These are phyloP conservation scores for Entrophospora sp. DNA, from an alignment of 192 early-diverging fungal species.

Conservation along the genomic window DNA sequence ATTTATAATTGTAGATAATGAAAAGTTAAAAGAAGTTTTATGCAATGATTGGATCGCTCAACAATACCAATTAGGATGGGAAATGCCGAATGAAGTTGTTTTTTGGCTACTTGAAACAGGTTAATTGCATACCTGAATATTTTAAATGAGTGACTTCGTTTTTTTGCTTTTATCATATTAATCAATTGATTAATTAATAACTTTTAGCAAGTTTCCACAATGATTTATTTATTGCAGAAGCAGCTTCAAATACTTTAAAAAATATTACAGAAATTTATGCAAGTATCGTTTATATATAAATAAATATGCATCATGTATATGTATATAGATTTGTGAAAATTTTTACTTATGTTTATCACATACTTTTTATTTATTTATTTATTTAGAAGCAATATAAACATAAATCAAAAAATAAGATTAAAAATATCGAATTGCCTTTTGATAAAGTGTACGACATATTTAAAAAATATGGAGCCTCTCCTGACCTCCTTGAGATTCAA, in stretches of 20 bases:
- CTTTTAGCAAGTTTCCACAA: constrained; percentile 3
- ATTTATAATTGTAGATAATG: background rate
- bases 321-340: too few species aligned
- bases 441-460: background rate
- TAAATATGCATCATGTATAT: too few species aligned
- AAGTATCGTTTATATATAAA: background rate
- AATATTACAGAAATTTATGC: background rate
- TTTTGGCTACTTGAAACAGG: constrained; percentile 1
- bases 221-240: background rate
- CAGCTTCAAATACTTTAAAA: constrained; percentile 14
- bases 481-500: background rate
- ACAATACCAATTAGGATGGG: background rate
- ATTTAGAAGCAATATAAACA: background rate
- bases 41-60: constrained; percentile 5
- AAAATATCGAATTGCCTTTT: background rate
- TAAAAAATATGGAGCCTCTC: background rate
- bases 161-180: too few species aligned
- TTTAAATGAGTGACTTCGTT: background rate
- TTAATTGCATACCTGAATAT: background rate
- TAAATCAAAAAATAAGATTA: background rate
- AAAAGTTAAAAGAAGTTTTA: background rate
- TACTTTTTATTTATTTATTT: background rate
- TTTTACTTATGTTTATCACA: too few species aligned
- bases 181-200: too few species aligned
- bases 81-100: background rate